These are phyloP conservation scores for Omphalea diandra DNA, from an alignment of 441 rosid genomes.

Conservation along the genomic window DNA sequence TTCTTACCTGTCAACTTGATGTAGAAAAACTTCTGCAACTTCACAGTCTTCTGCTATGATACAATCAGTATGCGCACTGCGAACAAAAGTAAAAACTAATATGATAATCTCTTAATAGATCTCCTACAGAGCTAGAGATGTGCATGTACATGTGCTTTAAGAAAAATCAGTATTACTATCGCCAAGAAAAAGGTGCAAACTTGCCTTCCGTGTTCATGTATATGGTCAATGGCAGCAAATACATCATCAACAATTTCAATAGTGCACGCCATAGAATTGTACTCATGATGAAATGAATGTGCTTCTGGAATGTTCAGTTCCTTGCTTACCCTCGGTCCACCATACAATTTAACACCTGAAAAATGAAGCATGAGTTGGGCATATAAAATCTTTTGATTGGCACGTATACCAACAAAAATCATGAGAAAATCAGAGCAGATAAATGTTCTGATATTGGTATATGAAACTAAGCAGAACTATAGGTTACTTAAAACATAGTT, in stretches of 20 bases:
- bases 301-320: slow-evolving; percentile 65
- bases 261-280: slow-evolving; percentile 85
- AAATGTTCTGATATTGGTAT: background rate
- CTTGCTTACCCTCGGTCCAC: slow-evolving; percentile 78
- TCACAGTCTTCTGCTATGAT: slow-evolving; percentile 70
- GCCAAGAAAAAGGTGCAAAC: slow-evolving; percentile 3
- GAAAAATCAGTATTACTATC: slow-evolving; percentile 15
- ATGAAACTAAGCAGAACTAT: background rate
- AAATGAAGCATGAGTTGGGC: slow-evolving; percentile 14
- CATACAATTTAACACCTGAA: slow-evolving; percentile 78
- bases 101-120: background rate
- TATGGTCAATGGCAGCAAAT: slow-evolving; percentile 76
- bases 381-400: slow-evolving; percentile 6
- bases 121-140: background rate
- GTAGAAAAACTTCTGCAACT: slow-evolving; percentile 71
- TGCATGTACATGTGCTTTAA: background rate
- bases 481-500: background rate
- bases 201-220: slow-evolving; percentile 91
- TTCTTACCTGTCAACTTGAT: slow-evolving; percentile 82
- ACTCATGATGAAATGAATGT: slow-evolving; percentile 75
- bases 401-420: too few relatives aligned
- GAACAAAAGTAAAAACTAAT: slow-evolving; percentile 19
- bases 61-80: slow-evolving; percentile 97
- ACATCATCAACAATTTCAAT: slow-evolving; percentile 90
- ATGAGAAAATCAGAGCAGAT: background rate